Evolutionary conservation across 1,284 basidiomycete species (phyloP), one percentile per base, ranked within the genome.

Genomic region (Papiliotrema terrestris): DNA sequence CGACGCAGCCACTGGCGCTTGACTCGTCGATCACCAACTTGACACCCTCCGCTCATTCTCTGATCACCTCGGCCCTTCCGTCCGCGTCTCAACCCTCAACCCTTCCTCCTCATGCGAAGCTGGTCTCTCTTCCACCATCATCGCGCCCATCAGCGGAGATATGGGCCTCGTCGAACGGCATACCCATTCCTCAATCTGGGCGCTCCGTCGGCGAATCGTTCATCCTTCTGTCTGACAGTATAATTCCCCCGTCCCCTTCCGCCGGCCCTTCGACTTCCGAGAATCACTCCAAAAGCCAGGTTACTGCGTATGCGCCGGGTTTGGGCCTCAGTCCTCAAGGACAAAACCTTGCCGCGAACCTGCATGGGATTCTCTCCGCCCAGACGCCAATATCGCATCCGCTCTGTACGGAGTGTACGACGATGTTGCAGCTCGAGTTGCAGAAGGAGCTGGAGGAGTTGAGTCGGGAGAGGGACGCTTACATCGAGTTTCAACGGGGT

Each of bases 351-450:
- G 62, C 69, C 0, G 55, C 64, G 11, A 68, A 70, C 39, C 80
- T 95, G 35, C 88, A 93, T 70, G 84, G 87, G 66, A 77, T 93
- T 42, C 80, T 94, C 25, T 89, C 89, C 3, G 84, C 84, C 49
- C 81, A 86, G 42, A 89, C 90, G 47, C 87, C 90, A 43, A 83
- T 96, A 50, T 91, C 95, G 73, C 95, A 98, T 74, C 96, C 96
- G 2, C 82, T 99, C 11, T 99, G 96, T 72, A 84, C 87, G 1
- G 92, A 96, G 68, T 99, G 96, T 74, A 91, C 93, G 2, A 86
- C 89, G 66, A 83, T 88, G 51, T 78, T 97, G 44, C 83, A 95
- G 44, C 80, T 81, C 3, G 84, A 85, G 32, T 83, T 98, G 51
- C 86, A 88, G 65, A 83, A 83, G 42, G 87, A 93, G 69, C 82